Evolutionary conservation across 306 rosid species (phyloP).

Genomic region (Vigna angularis): DNA sequence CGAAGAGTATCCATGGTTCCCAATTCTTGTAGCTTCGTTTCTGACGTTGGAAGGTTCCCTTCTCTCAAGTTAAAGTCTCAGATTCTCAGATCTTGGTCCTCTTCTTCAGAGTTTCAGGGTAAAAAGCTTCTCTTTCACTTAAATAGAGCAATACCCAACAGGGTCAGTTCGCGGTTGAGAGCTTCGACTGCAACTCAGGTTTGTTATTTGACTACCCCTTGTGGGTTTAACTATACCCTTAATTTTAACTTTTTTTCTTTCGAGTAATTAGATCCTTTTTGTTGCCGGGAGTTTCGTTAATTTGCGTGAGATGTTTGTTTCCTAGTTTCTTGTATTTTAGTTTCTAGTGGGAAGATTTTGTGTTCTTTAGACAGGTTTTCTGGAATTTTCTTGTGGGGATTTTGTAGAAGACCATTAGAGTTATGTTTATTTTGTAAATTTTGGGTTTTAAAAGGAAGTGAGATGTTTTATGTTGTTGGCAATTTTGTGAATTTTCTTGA

Average conservation of each 20-base stretch:
- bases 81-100: slow-evolving; percentile 40
- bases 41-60: slow-evolving; percentile 38
- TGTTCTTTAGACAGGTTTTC: neutral
- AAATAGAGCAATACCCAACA: slow-evolving; percentile 40
- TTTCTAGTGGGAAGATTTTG: neutral
- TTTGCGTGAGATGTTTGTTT: neutral
- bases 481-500: too few species aligned
- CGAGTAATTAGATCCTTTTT: neutral
- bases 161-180: slow-evolving; percentile 38
- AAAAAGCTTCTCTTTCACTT: slow-evolving; percentile 44
- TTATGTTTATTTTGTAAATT: neutral
- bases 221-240: neutral
- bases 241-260: neutral
- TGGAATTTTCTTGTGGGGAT: neutral
- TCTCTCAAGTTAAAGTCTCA: slow-evolving; percentile 57
- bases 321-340: neutral
- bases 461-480: too few species aligned
- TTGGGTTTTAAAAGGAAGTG: neutral
- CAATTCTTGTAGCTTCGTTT: slow-evolving; percentile 38
- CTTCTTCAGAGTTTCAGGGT: slow-evolving; percentile 57
- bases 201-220: slow-evolving; percentile 7
- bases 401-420: neutral
- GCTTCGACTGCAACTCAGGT: slow-evolving; percentile 62
- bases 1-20: slow-evolving; percentile 48
- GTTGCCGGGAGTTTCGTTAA: neutral